phyloP scores from a whole-genome alignment of 495 filamentous ascomycete genomes.

The Penicillium ucsense region DNA sequence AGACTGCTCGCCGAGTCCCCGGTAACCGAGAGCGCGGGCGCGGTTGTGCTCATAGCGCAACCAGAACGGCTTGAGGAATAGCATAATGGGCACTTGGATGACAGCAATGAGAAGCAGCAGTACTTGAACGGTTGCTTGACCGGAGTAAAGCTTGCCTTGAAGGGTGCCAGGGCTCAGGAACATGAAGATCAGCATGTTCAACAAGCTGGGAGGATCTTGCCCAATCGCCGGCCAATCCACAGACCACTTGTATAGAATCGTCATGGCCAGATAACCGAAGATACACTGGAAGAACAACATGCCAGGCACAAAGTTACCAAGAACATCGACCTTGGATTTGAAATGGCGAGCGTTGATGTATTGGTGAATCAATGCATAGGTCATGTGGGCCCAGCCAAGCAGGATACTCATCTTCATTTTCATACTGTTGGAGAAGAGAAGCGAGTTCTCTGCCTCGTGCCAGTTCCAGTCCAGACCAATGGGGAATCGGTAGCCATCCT shows the following conservation, averaged over 20 bases:
- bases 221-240: constrained; percentile 70
- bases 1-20: constrained; percentile 79
- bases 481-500: constrained; percentile 72
- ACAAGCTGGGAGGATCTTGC: constrained; percentile 64
- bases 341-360: constrained; percentile 91
- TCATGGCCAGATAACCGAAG: constrained; percentile 91
- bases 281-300: constrained; percentile 99
- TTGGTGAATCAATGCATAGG: constrained; percentile 87
- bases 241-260: constrained; percentile 94
- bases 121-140: constrained; percentile 67
- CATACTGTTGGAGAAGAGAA: constrained; percentile 93
- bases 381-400: constrained; percentile 96
- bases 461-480: constrained; percentile 96
- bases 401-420: constrained; percentile 99
- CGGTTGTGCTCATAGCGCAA: constrained; percentile 87
- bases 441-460: constrained; percentile 88
- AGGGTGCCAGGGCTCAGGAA: constrained; percentile 80
- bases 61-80: constrained; percentile 93
- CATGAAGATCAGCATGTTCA: constrained; percentile 99
- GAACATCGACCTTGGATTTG: constrained; percentile 86
- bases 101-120: constrained; percentile 76
- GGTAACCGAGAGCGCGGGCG: constrained; percentile 78
- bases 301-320: constrained; percentile 91
- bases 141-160: constrained; percentile 62
- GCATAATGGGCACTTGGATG: constrained; percentile 75